A percentile compares a stretch with the other conserved stretches of the same genome.
phyloP scores from a whole-genome alignment of 2,329 filamentous ascomycete species.

The Epichloe hybrida region DNA sequence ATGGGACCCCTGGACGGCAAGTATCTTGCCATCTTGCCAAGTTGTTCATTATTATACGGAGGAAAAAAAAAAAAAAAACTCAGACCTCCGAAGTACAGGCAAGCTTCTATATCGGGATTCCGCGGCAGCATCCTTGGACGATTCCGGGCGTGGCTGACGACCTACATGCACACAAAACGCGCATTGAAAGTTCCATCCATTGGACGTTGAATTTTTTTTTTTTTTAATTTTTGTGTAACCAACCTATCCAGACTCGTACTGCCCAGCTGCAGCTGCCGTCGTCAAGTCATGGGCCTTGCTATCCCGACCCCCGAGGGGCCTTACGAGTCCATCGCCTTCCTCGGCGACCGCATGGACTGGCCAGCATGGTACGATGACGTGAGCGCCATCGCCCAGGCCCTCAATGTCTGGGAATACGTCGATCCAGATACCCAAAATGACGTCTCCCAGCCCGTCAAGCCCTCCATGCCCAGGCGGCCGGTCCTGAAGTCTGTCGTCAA shows the following conservation, averaged over 20 bases:
- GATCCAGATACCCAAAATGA: conserved; percentile 2
- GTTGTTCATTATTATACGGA: no score
- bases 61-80: no score
- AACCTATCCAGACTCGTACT: no score
- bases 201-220: no score
- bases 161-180: neutral
- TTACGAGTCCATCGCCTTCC: conserved; percentile 2
- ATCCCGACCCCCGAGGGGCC: neutral
- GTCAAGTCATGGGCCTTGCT: conserved; percentile 1
- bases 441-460: conserved; percentile 1
- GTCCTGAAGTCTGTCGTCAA: neutral
- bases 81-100: no score
- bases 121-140: no score
- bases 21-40: neutral
- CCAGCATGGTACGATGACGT: conserved; percentile 5
- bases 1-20: neutral
- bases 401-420: conserved; percentile 7
- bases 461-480: conserved; percentile 1
- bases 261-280: neutral
- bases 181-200: neutral
- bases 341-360: conserved; percentile 6
- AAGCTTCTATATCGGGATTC: no score
- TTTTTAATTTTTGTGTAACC: no score
- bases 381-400: conserved; percentile 1
- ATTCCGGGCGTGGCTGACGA: no score